Conservation (phyloP, 352 stramenopile species). For the Thalassiosira oceanica region DNA sequence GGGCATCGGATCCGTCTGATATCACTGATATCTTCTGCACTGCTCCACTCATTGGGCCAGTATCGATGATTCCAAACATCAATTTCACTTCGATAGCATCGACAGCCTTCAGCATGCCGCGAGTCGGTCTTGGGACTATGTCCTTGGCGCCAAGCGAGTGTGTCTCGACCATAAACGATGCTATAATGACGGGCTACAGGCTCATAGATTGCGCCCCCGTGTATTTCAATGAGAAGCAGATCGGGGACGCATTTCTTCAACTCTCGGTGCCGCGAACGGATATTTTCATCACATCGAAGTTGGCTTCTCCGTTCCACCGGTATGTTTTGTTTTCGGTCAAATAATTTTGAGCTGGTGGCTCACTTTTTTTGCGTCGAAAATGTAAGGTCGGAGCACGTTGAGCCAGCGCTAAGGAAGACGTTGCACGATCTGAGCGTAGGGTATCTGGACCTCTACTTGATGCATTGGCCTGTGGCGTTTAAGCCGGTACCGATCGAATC, state of each 20-base stretch:
- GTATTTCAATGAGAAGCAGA: constrained; percentile 76
- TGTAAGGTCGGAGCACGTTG: too few relatives aligned
- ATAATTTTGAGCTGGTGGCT: too few relatives aligned
- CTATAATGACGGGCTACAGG: constrained; percentile 61
- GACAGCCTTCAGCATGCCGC: constrained; percentile 22
- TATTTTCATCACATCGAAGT: constrained; percentile 85
- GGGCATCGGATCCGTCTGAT: too few relatives aligned
- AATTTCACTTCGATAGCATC: constrained; percentile 9
- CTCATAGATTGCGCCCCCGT: constrained; percentile 77
- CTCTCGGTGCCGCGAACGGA: constrained; percentile 54
- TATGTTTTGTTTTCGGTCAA: too few relatives aligned
- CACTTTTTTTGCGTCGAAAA: too few relatives aligned
- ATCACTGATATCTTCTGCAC: too few relatives aligned
- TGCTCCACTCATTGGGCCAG: too few relatives aligned
- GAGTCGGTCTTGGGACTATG: constrained; percentile 38
- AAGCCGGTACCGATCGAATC: constrained; percentile 42
- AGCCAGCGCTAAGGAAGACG: constrained; percentile 73
- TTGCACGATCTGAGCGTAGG: constrained; percentile 78
- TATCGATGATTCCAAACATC: too few relatives aligned
- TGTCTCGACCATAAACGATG: constrained; percentile 41
- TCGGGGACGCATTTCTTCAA: constrained; percentile 62
- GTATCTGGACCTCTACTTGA: constrained; percentile 85
- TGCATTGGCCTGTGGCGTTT: constrained; percentile 81
- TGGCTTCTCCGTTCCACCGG: constrained; percentile 79
- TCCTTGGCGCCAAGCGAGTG: constrained; percentile 20